Evolutionary conservation across 2,329 filamentous ascomycete species (phyloP).

Genomic region (Aspergillus pseudoglaucus): DNA sequence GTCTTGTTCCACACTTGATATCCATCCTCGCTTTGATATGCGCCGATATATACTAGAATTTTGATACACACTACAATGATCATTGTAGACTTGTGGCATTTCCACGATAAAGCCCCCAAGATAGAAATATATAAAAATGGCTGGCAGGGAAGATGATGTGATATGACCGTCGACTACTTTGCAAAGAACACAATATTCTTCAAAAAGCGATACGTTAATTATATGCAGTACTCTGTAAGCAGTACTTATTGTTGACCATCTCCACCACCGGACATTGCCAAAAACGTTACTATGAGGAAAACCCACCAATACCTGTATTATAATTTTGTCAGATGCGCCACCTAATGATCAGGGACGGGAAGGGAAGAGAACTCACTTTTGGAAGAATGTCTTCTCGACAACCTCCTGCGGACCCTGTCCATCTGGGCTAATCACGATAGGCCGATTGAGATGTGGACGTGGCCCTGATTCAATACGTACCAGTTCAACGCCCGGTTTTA

Average conservation of each 20-base stretch:
- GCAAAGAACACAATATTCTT: too few relatives aligned
- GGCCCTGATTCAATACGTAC: constrained; percentile 26
- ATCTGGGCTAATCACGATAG: constrained; percentile 33
- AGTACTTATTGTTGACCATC: constrained; percentile 19
- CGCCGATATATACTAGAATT: too few relatives aligned
- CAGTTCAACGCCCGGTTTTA: constrained; percentile 26
- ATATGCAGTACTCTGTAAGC: background rate
- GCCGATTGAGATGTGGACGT: constrained; percentile 34
- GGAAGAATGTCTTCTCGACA: constrained; percentile 39
- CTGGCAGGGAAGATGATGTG: too few relatives aligned
- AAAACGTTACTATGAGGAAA: constrained; percentile 34
- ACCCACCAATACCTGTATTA: constrained; percentile 42
- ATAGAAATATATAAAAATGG: too few relatives aligned
- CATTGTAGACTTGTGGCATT: too few relatives aligned
- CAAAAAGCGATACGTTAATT: background rate
- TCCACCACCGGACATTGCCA: constrained; percentile 37
- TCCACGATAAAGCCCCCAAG: too few relatives aligned
- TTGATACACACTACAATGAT: too few relatives aligned
- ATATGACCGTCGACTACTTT: too few relatives aligned
- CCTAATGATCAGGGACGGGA: background rate
- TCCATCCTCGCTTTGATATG: too few relatives aligned
- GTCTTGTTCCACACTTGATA: too few relatives aligned
- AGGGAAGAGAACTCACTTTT: constrained; percentile 29
- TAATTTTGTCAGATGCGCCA: background rate
- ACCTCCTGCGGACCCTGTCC: constrained; percentile 32